Evolutionary conservation across 2,329 filamentous ascomycete species (phyloP).

Genomic region (Alternaria infectoria): DNA sequence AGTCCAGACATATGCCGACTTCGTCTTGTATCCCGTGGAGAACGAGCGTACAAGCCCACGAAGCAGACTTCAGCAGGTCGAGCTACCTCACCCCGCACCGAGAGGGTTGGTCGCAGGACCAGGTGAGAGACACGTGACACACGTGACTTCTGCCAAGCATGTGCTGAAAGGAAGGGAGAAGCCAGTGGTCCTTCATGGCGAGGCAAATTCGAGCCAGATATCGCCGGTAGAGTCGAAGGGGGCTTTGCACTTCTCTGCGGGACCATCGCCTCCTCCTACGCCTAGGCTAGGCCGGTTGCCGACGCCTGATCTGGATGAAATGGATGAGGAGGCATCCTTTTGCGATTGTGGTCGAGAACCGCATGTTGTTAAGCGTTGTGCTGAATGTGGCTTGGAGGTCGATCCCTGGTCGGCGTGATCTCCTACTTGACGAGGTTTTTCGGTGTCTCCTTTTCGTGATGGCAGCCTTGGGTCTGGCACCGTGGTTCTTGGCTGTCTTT

Average conservation of each 20-base stretch:
- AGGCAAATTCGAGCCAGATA: not conserved
- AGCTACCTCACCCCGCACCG: not conserved
- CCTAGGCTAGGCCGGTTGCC: conserved; percentile 38
- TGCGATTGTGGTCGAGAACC: conserved; percentile 38
- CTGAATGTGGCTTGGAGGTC: conserved; percentile 18
- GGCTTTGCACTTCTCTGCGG: not conserved
- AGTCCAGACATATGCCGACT: conserved; percentile 4
- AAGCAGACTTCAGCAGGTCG: not conserved
- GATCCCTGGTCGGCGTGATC: not conserved
- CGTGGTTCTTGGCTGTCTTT: not conserved
- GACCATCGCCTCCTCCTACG: conserved; percentile 37
- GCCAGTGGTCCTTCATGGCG: conserved; percentile 22
- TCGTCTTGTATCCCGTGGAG: conserved; percentile 3
- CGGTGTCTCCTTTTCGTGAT: no score
- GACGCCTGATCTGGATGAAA: conserved; percentile 42
- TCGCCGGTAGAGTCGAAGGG: not conserved
- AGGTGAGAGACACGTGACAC: conserved; percentile 11
- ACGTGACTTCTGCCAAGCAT: conserved; percentile 18
- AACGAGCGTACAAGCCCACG: not conserved
- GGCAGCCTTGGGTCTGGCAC: not conserved
- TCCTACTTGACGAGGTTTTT: not conserved
- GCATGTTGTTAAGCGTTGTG: conserved; percentile 24
- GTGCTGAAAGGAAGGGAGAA: conserved; percentile 16
- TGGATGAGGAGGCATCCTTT: conserved; percentile 36
- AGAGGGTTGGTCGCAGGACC: not conserved